Evolutionary conservation across 331 rosid species (phyloP).

Genomic region (Phaseolus coccineus): DNA sequence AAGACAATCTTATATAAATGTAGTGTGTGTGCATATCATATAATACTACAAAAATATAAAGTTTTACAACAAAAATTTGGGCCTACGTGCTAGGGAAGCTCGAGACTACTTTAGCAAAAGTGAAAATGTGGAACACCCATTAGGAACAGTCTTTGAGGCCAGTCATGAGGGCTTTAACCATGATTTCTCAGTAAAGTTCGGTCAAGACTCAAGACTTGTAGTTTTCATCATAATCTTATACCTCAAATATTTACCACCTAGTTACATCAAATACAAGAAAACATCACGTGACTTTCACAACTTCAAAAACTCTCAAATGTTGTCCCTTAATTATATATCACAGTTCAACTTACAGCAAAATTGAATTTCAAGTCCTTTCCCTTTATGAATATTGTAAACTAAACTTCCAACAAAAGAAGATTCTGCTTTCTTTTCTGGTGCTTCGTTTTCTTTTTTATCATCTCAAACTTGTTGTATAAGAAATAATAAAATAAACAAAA

Average conservation of each 20-base stretch:
- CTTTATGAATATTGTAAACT: constrained; percentile 29
- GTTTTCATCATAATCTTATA: background rate
- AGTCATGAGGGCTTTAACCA: constrained; percentile 46
- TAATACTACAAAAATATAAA: background rate
- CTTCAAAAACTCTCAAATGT: background rate
- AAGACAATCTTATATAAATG: background rate
- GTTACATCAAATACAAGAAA: background rate
- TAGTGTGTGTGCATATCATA: background rate
- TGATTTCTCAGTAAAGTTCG: constrained; percentile 34
- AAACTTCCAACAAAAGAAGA: background rate
- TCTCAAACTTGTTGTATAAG: background rate
- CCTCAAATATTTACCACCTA: too few species aligned
- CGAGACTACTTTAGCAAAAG: constrained; percentile 52
- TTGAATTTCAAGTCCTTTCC: constrained; percentile 35
- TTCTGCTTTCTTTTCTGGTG: background rate
- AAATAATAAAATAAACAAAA: background rate
- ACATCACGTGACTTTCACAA: background rate
- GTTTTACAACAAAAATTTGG: constrained; percentile 31
- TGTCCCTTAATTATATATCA: background rate
- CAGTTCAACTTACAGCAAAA: background rate
- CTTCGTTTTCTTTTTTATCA: background rate
- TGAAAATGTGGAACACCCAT: constrained; percentile 35
- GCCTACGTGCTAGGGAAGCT: constrained; percentile 44
- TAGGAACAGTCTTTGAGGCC: background rate
- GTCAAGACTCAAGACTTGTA: constrained; percentile 6